Evolutionary conservation across 306 rosid species (phyloP).

Genomic region (Quercus gilva): DNA sequence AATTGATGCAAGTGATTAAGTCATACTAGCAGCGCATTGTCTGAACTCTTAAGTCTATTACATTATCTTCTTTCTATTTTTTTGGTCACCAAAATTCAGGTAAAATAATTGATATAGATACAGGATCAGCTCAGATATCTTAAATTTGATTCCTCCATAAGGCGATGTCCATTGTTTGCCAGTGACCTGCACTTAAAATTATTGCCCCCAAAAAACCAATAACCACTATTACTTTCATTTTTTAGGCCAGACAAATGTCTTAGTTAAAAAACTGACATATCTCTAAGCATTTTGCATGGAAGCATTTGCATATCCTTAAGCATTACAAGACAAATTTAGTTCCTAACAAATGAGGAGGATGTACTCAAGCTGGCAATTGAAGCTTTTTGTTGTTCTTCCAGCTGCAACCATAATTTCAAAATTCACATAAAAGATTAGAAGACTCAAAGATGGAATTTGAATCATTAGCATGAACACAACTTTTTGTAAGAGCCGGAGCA

Average conservation of each 20-base stretch:
- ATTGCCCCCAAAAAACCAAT: background rate
- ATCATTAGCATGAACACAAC: slow-evolving; percentile 1
- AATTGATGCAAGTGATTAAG: no score
- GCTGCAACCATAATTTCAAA: slow-evolving; percentile 44
- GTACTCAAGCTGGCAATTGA: slow-evolving; percentile 72
- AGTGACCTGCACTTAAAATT: background rate
- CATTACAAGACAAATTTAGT: slow-evolving; percentile 17
- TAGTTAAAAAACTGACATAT: background rate
- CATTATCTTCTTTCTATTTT: background rate
- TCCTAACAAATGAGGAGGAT: slow-evolving; percentile 19
- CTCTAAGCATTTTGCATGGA: background rate
- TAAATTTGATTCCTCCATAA: background rate
- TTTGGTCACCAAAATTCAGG: background rate
- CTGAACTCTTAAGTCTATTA: background rate
- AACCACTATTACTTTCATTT: background rate
- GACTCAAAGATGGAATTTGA: slow-evolving; percentile 3
- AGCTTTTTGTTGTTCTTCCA: slow-evolving; percentile 89
- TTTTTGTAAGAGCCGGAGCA: background rate
- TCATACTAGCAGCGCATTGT: background rate
- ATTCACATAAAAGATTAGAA: background rate
- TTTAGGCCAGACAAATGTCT: background rate
- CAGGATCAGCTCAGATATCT: background rate
- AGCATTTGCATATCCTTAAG: background rate
- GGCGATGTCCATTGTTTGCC: background rate
- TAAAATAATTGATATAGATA: background rate